These are phyloP conservation scores for Arthrobotrys entomopaga DNA, from an alignment of 2,329 filamentous ascomycete genomes.

Conservation along the genomic window DNA sequence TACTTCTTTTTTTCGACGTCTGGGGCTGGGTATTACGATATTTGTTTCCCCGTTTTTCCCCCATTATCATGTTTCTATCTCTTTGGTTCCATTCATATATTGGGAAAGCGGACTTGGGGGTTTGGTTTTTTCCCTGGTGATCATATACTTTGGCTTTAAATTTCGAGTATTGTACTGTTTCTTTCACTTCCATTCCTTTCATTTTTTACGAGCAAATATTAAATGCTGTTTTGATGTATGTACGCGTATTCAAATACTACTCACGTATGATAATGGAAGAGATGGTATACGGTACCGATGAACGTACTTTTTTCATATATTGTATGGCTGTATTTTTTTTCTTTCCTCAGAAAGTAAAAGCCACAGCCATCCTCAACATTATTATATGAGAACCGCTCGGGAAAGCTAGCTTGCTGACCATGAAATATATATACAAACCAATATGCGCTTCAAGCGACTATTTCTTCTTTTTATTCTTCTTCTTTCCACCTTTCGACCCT, in stretches of 20 bases:
- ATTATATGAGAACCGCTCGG: too few species aligned
- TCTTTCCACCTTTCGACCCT: conserved; percentile 59
- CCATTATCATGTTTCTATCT: not conserved
- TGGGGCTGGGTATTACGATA: not conserved
- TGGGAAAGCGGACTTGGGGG: too few species aligned
- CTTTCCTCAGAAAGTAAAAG: not conserved
- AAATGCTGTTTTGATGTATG: conserved; percentile 18
- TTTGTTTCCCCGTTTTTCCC: not conserved
- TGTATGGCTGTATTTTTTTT: not conserved
- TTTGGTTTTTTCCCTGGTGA: too few species aligned
- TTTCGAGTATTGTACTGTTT: not conserved
- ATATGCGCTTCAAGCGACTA: not conserved
- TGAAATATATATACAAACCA: too few species aligned
- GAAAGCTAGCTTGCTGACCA: too few species aligned
- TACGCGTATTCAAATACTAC: conserved; percentile 3
- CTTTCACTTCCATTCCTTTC: not conserved
- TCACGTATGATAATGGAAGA: conserved; percentile 13
- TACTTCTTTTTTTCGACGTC: conserved; percentile 1
- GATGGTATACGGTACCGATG: not conserved
- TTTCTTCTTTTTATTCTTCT: conserved; percentile 54
- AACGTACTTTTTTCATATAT: not conserved
- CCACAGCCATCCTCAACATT: not conserved
- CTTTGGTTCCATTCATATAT: not conserved
- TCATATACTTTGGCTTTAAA: not conserved
- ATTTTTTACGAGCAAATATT: conserved; percentile 4